Conservation (phyloP, 1,284 basidiomycete genomes). For the Ustanciosporium gigantosporum region DNA sequence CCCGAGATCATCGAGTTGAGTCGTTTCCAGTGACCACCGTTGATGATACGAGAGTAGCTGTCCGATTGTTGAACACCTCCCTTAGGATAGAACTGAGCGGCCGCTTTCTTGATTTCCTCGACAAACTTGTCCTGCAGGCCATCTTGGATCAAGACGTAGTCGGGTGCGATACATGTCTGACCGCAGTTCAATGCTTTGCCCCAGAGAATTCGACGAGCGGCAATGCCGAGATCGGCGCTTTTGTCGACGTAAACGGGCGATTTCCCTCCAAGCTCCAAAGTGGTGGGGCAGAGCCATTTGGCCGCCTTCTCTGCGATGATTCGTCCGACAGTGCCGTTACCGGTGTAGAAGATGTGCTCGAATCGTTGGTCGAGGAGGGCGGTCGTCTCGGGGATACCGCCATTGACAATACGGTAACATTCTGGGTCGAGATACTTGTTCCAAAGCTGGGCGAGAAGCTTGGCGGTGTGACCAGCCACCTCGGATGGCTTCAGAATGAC, state of each 20-base stretch:
- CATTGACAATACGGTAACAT: slow-evolving; percentile 74
- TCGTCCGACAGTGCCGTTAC: slow-evolving; percentile 72
- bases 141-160: slow-evolving; percentile 75
- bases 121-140: slow-evolving; percentile 71
- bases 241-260: slow-evolving; percentile 80
- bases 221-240: slow-evolving; percentile 63
- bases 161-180: slow-evolving; percentile 69
- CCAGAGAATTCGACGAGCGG: slow-evolving; percentile 71
- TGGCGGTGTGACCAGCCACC: slow-evolving; percentile 70
- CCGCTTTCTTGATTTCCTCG: slow-evolving; percentile 68
- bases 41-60: slow-evolving; percentile 67
- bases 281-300: slow-evolving; percentile 79
- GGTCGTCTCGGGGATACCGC: slow-evolving; percentile 74
- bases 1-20: slow-evolving; percentile 70
- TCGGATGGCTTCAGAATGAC: slow-evolving; percentile 72
- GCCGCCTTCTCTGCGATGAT: slow-evolving; percentile 82
- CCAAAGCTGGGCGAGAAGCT: slow-evolving; percentile 74
- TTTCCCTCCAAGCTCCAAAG: slow-evolving; percentile 80
- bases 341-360: slow-evolving; percentile 72
- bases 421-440: slow-evolving; percentile 80
- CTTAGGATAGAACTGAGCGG: slow-evolving; percentile 62
- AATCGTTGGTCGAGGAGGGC: slow-evolving; percentile 78
- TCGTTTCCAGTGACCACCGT: slow-evolving; percentile 68
- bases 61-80: slow-evolving; percentile 64
- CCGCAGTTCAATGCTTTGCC: slow-evolving; percentile 73